Base-by-base conservation (phyloP, 1,284 basidiomycete species). In the Acaromyces ingoldii region DNA sequence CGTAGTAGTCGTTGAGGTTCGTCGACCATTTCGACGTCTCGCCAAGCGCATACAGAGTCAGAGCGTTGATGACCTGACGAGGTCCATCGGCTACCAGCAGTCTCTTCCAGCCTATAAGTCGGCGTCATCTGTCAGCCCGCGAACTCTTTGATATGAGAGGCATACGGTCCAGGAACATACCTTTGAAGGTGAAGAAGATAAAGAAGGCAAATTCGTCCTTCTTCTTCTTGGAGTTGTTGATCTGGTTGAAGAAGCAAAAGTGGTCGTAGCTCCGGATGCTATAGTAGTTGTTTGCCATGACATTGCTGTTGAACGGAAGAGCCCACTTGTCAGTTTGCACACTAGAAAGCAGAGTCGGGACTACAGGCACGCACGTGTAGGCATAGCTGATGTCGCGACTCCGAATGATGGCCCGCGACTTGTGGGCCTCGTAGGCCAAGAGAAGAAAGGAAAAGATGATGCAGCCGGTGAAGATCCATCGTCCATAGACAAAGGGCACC, bases 151-250 rank as follows among this genome's bases (percentile, higher is more conserved):
- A n/a, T n/a, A n/a, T n/a, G n/a, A n/a, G n/a, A n/a, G n/a, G n/a
- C n/a, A n/a, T n/a, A n/a, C n/a, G n/a, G n/a, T 19, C 37, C 15
- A 2, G 7, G 7, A 7, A n/a, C 47, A 19, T n/a, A 43, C 53
- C 91, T 80, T 98, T 98, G 83, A 98, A 98, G 1, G 88, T 6
- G 79, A 98, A 98, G 83, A 97, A 98, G 76, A 97, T 84, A 77
- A 96, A 98, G 82, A 98, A 97, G 43, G 92, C 91, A 77, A 97
- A 90, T 72, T 95, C 90, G 76, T 98, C 93, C 76, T 87, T 91
- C 66, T 85, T 86, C 82, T 95, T 96, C 28, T 90, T 93, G 29
- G 92, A 96, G 71, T 89, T 86, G 71, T 87, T 86, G 78, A 98
- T 96, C 68, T 95, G 91, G 65, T 87, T 86, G 77, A 97, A 98